These are phyloP conservation scores for Microcos paniculata DNA, from an alignment of 345 rosid species.

Conservation along the genomic window DNA sequence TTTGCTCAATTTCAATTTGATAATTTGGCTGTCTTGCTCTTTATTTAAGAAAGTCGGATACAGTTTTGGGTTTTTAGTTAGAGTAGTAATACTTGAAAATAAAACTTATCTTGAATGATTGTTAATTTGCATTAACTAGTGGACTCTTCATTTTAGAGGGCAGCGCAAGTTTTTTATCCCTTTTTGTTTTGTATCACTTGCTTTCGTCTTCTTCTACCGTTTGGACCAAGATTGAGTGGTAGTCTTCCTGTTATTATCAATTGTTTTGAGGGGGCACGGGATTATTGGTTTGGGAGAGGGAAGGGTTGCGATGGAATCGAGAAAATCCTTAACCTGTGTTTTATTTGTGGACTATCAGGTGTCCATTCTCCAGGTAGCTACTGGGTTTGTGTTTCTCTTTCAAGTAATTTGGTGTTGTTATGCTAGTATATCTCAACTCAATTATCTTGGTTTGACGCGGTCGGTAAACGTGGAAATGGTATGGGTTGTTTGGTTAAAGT, in stretches of 20 bases:
- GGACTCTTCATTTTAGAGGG: conserved; percentile 1
- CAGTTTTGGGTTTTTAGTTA: conserved; percentile 9
- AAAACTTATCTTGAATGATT: conserved; percentile 14
- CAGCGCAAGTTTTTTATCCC: not conserved
- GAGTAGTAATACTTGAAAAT: not conserved
- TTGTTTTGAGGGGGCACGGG: not conserved
- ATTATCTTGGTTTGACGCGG: not conserved
- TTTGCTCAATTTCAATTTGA: conserved; percentile 13
- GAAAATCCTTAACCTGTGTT: too few species aligned
- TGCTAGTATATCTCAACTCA: not conserved
- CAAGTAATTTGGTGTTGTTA: not conserved
- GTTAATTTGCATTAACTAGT: conserved; percentile 14
- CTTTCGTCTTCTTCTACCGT: not conserved
- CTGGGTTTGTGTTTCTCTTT: not conserved
- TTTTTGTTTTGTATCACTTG: not conserved
- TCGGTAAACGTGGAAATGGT: not conserved
- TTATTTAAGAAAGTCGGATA: conserved; percentile 12
- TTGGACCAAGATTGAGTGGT: not conserved
- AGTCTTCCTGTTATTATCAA: not conserved
- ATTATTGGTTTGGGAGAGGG: too few species aligned
- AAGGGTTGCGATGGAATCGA: too few species aligned
- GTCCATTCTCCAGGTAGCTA: not conserved
- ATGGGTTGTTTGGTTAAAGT: not conserved
- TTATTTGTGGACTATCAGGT: not conserved
- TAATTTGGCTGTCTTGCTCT: conserved; percentile 16